Percentiles rank a stretch among this genome's conserved stretches.
These are phyloP conservation scores for Imleria badia DNA, from an alignment of 768 basidiomycete genomes.

Conservation along the genomic window DNA sequence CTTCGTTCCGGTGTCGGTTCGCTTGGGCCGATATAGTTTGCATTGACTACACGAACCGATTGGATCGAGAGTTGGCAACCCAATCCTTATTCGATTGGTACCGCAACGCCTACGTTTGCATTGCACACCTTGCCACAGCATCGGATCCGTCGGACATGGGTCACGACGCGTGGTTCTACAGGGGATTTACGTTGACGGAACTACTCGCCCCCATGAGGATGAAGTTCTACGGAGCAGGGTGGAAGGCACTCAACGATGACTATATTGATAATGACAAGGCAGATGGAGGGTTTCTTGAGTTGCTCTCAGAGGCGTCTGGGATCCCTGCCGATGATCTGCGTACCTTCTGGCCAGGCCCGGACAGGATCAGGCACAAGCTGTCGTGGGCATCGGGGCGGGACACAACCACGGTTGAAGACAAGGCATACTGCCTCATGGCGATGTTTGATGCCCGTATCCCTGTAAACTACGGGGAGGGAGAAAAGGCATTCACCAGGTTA, in stretches of 20 bases:
- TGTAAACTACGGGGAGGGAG: constrained; percentile 12
- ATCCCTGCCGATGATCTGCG: constrained; percentile 15
- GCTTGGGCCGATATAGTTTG: constrained; percentile 21
- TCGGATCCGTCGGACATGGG: constrained; percentile 5
- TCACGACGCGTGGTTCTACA: constrained; percentile 14
- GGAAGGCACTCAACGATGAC: constrained; percentile 16
- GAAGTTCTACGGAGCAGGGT: constrained; percentile 22
- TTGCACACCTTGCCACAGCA: constrained; percentile 11
- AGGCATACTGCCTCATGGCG: constrained; percentile 21
- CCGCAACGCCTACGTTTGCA: constrained; percentile 23
- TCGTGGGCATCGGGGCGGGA: constrained; percentile 19
- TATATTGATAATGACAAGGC: constrained; percentile 24
- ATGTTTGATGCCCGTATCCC: constrained; percentile 15
- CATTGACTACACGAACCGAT: background rate
- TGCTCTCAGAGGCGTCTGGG: constrained; percentile 13
- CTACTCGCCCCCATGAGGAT: constrained; percentile 19
- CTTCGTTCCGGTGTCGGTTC: constrained; percentile 16
- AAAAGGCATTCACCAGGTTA: constrained; percentile 16
- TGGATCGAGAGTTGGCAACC: background rate
- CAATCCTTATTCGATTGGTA: constrained; percentile 17
- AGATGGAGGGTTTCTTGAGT: constrained; percentile 11
- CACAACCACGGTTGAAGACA: constrained; percentile 12
- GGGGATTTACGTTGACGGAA: constrained; percentile 17
- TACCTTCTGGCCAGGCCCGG: constrained; percentile 17
- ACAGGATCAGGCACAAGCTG: constrained; percentile 20